A percentile compares a stretch with the other conserved stretches of the same genome.
Evolutionary conservation across 1,284 basidiomycete species (phyloP).

Genomic region (Wallemia hederae): DNA sequence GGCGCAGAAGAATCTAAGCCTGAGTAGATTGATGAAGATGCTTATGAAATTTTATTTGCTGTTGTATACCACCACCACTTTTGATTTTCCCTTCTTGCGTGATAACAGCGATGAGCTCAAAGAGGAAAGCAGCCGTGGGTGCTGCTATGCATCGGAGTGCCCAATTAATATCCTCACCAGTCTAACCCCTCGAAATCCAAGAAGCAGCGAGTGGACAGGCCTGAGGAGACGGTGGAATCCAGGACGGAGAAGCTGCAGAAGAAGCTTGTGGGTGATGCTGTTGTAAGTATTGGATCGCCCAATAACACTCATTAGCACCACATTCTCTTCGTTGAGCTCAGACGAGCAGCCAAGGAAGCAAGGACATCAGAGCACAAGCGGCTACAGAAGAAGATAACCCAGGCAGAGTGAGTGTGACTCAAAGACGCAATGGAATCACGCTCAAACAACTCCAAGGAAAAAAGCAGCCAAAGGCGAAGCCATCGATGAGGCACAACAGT

Average conservation of each 20-base stretch:
- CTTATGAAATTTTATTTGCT: too few species aligned
- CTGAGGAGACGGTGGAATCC: not conserved
- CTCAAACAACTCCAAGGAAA: not conserved
- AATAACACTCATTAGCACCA: not conserved
- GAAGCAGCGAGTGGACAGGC: not conserved
- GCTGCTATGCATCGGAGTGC: too few species aligned
- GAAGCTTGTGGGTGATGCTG: not conserved
- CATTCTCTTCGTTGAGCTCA: not conserved
- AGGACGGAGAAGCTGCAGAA: not conserved
- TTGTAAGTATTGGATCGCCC: not conserved
- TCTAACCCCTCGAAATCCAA: not conserved
- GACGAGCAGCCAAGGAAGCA: not conserved
- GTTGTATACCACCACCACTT: too few species aligned
- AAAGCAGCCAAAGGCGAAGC: not conserved
- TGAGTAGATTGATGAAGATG: too few species aligned
- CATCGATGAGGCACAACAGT: not conserved
- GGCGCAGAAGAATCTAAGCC: not conserved
- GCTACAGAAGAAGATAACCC: not conserved
- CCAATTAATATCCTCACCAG: too few species aligned
- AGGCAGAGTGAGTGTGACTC: not conserved
- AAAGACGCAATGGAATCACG: not conserved
- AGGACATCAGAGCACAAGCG: not conserved
- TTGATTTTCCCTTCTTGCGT: not conserved
- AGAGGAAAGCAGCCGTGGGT: too few species aligned
- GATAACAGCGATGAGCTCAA: not conserved